phyloP scores from a whole-genome alignment of 257 asterid species.

The Salvia rosmarinus region DNA sequence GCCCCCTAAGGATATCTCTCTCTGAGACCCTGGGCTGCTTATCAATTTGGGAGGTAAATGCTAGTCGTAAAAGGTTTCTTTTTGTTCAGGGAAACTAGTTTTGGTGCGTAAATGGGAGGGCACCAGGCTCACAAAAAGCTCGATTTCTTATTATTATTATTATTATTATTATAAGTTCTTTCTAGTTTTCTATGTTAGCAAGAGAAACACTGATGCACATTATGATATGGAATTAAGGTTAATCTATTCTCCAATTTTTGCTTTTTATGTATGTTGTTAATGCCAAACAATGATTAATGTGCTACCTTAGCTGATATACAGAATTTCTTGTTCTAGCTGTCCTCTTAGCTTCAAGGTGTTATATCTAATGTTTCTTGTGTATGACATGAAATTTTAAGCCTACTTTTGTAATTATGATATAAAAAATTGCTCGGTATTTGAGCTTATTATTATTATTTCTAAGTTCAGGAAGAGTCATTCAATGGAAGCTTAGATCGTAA shows the following conservation, averaged over 20 bases:
- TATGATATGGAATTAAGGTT: neutral
- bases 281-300: neutral
- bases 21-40: too few species aligned
- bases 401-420: slow-evolving; percentile 5
- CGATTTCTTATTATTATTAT: neutral
- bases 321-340: neutral
- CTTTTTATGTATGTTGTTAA: neutral
- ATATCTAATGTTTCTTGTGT: neutral
- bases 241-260: neutral
- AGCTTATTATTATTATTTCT: slow-evolving; percentile 28
- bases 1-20: too few species aligned
- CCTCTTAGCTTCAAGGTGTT: slow-evolving; percentile 1
- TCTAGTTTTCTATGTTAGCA: neutral
- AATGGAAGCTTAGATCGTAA: slow-evolving; percentile 32
- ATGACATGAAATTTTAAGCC: neutral
- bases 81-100: neutral
- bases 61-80: too few species aligned
- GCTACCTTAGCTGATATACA: neutral
- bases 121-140: slow-evolving; percentile 8
- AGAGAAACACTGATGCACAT: slow-evolving; percentile 1
- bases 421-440: slow-evolving; percentile 9
- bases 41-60: too few species aligned
- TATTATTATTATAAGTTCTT: slow-evolving; percentile 11
- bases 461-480: slow-evolving; percentile 46
- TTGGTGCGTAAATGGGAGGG: neutral